Evolutionary conservation across 768 basidiomycete genomes (phyloP).

Genomic region (Fomitopsis pulvina): DNA sequence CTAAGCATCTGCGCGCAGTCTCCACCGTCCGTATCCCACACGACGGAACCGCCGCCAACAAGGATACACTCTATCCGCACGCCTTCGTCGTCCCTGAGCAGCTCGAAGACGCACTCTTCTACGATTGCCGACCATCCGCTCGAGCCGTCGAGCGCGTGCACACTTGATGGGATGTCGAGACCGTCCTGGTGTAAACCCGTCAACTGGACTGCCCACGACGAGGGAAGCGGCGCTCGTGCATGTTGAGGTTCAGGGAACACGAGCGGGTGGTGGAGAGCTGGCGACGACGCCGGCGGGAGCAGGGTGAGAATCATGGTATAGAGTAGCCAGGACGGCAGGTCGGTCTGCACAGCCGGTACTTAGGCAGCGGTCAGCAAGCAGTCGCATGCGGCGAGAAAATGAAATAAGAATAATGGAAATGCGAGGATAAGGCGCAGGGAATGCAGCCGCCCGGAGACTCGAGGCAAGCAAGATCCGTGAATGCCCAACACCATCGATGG

Average conservation of each 20-base stretch:
- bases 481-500: no score
- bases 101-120: conserved; percentile 56
- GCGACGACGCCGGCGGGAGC: conserved; percentile 33
- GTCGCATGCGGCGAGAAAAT: no score
- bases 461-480: no score
- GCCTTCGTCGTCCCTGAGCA: conserved; percentile 29
- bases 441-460: no score
- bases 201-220: conserved; percentile 50
- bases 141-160: conserved; percentile 57
- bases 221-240: conserved; percentile 37
- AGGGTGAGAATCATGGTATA: conserved; percentile 54
- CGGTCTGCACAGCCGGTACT: no score
- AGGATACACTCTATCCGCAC: conserved; percentile 42
- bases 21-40: conserved; percentile 37
- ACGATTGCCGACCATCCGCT: conserved; percentile 50
- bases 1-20: conserved; percentile 40
- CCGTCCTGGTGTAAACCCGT: conserved; percentile 42
- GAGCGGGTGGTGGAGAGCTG: conserved; percentile 54
- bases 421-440: no score
- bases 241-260: conserved; percentile 37
- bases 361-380: no score
- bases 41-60: conserved; percentile 46
- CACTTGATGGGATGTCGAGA: conserved; percentile 42
- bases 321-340: neutral
- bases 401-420: no score